Evolutionary conservation across 1,284 basidiomycete species (phyloP).

Genomic region (Cryptococcus sp.): DNA sequence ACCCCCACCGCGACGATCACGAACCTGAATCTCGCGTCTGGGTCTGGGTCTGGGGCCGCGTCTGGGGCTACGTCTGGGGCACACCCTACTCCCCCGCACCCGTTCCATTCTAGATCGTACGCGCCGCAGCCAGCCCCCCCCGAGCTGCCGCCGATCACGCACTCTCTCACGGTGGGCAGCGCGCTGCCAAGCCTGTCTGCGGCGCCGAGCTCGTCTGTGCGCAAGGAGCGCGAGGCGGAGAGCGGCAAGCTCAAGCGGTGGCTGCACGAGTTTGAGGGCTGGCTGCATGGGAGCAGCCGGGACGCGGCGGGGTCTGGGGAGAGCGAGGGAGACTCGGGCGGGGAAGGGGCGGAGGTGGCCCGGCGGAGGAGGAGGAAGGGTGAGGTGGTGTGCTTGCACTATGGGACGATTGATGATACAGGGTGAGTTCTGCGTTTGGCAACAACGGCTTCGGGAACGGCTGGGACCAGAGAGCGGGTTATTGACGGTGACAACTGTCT

Average conservation of each 20-base stretch:
- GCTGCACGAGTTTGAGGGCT: conserved; percentile 34
- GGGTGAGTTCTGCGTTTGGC: no score
- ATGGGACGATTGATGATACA: conserved; percentile 49
- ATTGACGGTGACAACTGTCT: conserved; percentile 2
- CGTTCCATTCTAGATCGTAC: background rate
- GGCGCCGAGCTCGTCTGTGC: background rate
- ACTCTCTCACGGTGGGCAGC: background rate
- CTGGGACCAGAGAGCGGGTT: no score
- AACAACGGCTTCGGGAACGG: no score
- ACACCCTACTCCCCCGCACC: background rate
- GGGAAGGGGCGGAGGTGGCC: conserved; percentile 15
- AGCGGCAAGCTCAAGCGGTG: conserved; percentile 30
- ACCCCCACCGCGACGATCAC: no score
- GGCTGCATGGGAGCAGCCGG: conserved; percentile 23
- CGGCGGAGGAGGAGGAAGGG: conserved; percentile 22
- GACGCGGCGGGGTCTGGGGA: background rate
- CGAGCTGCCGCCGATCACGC: background rate
- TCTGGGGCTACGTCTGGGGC: no score
- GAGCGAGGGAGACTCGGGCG: background rate
- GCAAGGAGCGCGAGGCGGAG: conserved; percentile 11
- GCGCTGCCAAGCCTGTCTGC: background rate
- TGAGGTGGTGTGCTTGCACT: conserved; percentile 48
- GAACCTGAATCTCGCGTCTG: background rate
- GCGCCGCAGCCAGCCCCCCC: background rate
- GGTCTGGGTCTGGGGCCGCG: no score